Evolutionary conservation across 202 grass and related monocot genomes (phyloP), one percentile per base, ranked within the genome.

Genomic region (Alloteropsis angusta): DNA sequence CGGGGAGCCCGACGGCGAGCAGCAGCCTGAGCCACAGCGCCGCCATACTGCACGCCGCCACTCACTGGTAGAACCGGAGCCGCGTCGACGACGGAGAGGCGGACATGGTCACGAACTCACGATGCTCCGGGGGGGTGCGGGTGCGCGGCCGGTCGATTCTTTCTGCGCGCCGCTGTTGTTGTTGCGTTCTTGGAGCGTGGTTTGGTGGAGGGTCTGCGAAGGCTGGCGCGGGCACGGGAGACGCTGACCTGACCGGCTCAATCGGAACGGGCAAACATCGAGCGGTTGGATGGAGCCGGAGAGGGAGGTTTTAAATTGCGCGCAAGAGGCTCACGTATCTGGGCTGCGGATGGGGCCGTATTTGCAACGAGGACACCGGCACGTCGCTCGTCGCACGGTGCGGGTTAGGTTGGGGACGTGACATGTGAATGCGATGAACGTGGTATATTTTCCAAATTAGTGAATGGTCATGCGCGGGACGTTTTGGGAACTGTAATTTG

Each of bases 1-100:
- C 2, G 18, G 80, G 77, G 22, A 82, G 79, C 47, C 55, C 56
- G 8, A 87, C 34, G 59, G 32, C 66, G 43, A 87, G 75, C 52
- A 91, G 61, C 44, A 85, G 53, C 71, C 32, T 15, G 22, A 88
- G 53, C 80, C 80, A 79, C 65, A 86, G 75, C 68, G 62, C 66
- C 56, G 50, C 80, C 86, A 85, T 84, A 0, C 9, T 5, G 5
- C 79, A 6, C 18, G 32, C 19, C 10, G 32, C 21, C 32, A 28
- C 59, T 73, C 45, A 76, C 72, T 11, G 16, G 5, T 11, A 1
- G 1, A 3, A 56, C 4, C 26, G 12, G 28, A 49, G 55, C 7
- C 32, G 63, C 13, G 56, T 1, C 60, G 28, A 38, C 38, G 37
- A 54, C 4, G 81, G 38, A 50, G 64, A 30, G 28, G 28, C 5